phyloP scores from a whole-genome alignment of 1,139 yeast genomes.

The Yamadazyma jaroonii region DNA sequence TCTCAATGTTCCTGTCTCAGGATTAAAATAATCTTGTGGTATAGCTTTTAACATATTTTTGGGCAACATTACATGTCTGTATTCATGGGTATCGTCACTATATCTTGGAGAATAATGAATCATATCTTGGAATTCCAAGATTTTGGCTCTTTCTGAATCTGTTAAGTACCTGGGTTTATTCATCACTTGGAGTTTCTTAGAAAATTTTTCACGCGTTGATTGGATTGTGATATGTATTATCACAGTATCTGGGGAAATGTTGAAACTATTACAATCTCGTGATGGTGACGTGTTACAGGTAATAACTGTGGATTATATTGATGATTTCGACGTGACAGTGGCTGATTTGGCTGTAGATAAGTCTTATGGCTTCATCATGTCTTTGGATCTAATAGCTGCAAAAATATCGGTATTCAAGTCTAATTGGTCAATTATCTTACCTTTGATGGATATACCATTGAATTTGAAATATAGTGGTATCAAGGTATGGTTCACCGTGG shows the following conservation, averaged over 20 bases:
- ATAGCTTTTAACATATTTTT: conserved; percentile 92
- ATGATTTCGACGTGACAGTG: not conserved
- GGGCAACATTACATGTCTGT: conserved; percentile 94
- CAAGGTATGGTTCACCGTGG: conserved; percentile 1
- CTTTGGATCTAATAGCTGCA: not conserved
- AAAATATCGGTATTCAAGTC: not conserved
- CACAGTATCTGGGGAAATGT: not conserved
- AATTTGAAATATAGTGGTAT: not conserved
- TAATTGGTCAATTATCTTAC: conserved; percentile 2
- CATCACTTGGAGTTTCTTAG: conserved; percentile 17
- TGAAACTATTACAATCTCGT: too few species aligned
- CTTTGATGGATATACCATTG: not conserved
- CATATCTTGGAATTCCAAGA: conserved; percentile 88
- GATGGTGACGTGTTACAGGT: conserved; percentile 1
- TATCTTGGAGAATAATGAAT: conserved; percentile 93
- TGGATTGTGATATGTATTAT: not conserved
- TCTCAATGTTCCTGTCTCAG: conserved; percentile 91
- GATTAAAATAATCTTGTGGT: conserved; percentile 94
- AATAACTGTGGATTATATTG: not conserved
- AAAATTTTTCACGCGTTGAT: conserved; percentile 5
- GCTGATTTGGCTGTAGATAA: not conserved
- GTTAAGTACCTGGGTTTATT: conserved; percentile 66
- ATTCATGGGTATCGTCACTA: conserved; percentile 84
- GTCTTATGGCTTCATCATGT: conserved; percentile 1
- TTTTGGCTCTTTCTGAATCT: conserved; percentile 79